These are phyloP conservation scores for Barnettozyma populi DNA, from an alignment of 805 yeast genomes.

Conservation along the genomic window DNA sequence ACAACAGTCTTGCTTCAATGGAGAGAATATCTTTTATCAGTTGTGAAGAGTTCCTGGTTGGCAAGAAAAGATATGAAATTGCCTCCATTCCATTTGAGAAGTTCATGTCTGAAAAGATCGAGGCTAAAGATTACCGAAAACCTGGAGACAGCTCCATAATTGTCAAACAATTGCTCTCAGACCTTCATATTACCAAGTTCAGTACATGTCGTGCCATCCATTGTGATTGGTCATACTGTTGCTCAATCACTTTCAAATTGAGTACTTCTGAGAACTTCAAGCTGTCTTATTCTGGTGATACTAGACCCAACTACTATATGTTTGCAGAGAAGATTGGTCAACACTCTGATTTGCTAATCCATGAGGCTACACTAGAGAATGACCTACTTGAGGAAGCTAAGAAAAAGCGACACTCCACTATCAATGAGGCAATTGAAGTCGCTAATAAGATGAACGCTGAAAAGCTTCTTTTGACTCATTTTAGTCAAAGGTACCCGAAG, in stretches of 20 bases:
- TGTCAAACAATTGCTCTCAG: conserved; percentile 34
- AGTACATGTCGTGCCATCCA: conserved; percentile 75
- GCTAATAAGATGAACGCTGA: conserved; percentile 67
- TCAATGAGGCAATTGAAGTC: conserved; percentile 76
- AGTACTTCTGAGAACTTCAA: conserved; percentile 39
- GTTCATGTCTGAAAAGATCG: conserved; percentile 2
- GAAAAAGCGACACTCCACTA: conserved; percentile 80
- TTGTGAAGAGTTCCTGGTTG: conserved; percentile 51
- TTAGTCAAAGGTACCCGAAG: conserved; percentile 81
- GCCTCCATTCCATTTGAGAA: conserved; percentile 26
- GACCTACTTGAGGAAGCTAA: conserved; percentile 72
- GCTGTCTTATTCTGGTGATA: conserved; percentile 90
- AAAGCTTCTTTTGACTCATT: conserved; percentile 78
- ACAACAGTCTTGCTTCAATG: conserved; percentile 32
- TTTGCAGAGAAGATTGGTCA: conserved; percentile 62
- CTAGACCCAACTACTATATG: conserved; percentile 63
- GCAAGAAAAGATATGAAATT: conserved; percentile 29
- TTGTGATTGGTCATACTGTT: conserved; percentile 76
- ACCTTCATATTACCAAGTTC: conserved; percentile 39
- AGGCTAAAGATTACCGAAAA: not conserved
- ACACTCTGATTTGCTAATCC: conserved; percentile 70
- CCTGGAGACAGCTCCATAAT: conserved; percentile 20
- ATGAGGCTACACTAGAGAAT: conserved; percentile 90
- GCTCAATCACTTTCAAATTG: conserved; percentile 44
- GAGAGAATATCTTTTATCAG: conserved; percentile 46